Evolutionary conservation across 2,329 filamentous ascomycete genomes (phyloP).

Genomic region (Keithomyces neogunnii): DNA sequence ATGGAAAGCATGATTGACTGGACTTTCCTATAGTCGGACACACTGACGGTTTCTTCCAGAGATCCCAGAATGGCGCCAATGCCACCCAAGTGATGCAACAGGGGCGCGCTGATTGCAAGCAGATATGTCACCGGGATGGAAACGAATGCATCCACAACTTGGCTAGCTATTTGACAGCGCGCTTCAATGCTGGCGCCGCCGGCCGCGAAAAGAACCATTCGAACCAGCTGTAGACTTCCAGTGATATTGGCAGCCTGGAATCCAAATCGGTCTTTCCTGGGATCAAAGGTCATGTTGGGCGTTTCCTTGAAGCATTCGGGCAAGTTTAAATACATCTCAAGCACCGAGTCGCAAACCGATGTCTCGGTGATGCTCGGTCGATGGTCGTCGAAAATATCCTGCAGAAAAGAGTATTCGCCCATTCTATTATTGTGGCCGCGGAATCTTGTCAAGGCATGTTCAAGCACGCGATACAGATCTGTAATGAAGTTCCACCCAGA

Average conservation of each 20-base stretch:
- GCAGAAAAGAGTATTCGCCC: background rate
- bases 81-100: conserved; percentile 23
- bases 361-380: conserved; percentile 9
- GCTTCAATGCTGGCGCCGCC: conserved; percentile 18
- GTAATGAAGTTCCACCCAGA: conserved; percentile 50
- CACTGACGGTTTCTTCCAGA: conserved; percentile 18
- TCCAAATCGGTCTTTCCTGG: conserved; percentile 20
- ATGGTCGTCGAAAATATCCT: no score
- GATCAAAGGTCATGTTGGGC: conserved; percentile 15
- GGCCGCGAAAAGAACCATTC: conserved; percentile 21
- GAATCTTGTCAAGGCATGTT: conserved; percentile 33
- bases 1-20: conserved; percentile 21
- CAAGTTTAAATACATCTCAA: conserved; percentile 17
- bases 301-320: conserved; percentile 20
- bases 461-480: conserved; percentile 46
- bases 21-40: conserved; percentile 18
- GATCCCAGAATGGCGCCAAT: conserved; percentile 26
- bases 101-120: conserved; percentile 22
- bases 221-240: conserved; percentile 23
- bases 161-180: conserved; percentile 20
- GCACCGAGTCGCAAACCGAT: conserved; percentile 13
- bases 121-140: conserved; percentile 11
- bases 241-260: conserved; percentile 29
- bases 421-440: background rate
- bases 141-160: conserved; percentile 20